Conservation (phyloP, 257 asterid species). For the Solanum pennellii region DNA sequence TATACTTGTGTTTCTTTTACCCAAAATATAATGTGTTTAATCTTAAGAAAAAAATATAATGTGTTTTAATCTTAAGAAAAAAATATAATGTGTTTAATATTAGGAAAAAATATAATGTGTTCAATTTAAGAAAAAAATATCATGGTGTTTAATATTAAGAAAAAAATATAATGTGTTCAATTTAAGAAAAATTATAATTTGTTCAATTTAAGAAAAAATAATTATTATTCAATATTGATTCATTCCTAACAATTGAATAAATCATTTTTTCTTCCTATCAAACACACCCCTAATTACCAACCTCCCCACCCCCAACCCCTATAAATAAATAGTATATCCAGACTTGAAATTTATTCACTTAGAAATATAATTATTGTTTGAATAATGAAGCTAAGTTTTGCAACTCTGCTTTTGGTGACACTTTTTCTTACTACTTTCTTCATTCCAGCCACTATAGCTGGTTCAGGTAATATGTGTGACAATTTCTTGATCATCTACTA, state of each 20-base stretch:
- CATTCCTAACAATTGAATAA: too few relatives aligned
- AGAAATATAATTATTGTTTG: not conserved
- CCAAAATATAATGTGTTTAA: too few relatives aligned
- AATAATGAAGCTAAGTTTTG: constrained; percentile 12
- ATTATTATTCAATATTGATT: too few relatives aligned
- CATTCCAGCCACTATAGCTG: constrained; percentile 18
- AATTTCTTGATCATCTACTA: not conserved
- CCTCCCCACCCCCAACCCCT: accelerated
- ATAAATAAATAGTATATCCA: not conserved
- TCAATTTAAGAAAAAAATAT: too few relatives aligned
- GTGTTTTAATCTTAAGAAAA: not conserved
- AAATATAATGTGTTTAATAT: not conserved
- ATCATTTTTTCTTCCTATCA: too few relatives aligned
- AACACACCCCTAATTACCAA: not conserved
- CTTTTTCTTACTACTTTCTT: constrained; percentile 26
- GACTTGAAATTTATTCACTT: not conserved
- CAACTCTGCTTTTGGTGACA: constrained; percentile 10
- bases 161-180: too few relatives aligned
- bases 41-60: too few relatives aligned
- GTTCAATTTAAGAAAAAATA: too few relatives aligned
- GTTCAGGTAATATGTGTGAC: constrained; percentile 8
- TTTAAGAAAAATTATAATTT: too few relatives aligned
- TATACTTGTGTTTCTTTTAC: too few relatives aligned
- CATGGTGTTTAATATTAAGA: too few relatives aligned
- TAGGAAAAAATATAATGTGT: not conserved